Base-by-base conservation (phyloP, 176 grass and related monocot genomes). In the Carex scoparia region DNA sequence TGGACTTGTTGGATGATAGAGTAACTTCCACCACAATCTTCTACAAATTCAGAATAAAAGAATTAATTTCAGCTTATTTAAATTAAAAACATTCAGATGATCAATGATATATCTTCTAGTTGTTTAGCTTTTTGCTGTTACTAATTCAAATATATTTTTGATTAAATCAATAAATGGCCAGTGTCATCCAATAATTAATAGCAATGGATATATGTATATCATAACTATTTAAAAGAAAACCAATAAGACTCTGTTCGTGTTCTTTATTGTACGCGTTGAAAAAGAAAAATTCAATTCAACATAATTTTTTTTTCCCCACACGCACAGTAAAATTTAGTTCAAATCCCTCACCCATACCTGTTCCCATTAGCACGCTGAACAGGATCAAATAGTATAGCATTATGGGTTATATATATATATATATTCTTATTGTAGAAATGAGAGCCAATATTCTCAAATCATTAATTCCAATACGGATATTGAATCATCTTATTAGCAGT, bases 1-100 rank as follows among this genome's bases (percentile, higher is more conserved):
- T 40, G 61, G 80, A 46, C 10, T 62, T 61, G 54, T 67, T 82
- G 18, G 80, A 67, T 82, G 59, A 82, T 65, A 67, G 40, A 67
- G 19, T 13, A 28, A 82, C 37, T 82, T 61, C 19, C 11, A 82
- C 31, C 32, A 82, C 80, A 67, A 42, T 82, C 15, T 82, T 82
- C 61, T 82, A 61, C 61, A 82, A 49, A 9, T 74, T 4, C 7
- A 46, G 44, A 46, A 46, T 46, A 46, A 46, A 42, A 46, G 5
- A 46, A 46, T 46, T 49, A 49, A n/a, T 74, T 4, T 10, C 10
- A 49, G 2, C 16, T 74, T 74, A 13, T 73, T 46, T 12, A 74
- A 74, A 51, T 19, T 28, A 30, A 13, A 54, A 28, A 54, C 12
- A 23, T 13, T 49, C 7, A 40, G 67, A 70, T n/a, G 71, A 75